A percentile compares a stretch with the other conserved stretches of the same genome.
These are phyloP conservation scores for Saccharomyces hybrid DNA, from an alignment of 1,139 yeast genomes.

Conservation along the genomic window DNA sequence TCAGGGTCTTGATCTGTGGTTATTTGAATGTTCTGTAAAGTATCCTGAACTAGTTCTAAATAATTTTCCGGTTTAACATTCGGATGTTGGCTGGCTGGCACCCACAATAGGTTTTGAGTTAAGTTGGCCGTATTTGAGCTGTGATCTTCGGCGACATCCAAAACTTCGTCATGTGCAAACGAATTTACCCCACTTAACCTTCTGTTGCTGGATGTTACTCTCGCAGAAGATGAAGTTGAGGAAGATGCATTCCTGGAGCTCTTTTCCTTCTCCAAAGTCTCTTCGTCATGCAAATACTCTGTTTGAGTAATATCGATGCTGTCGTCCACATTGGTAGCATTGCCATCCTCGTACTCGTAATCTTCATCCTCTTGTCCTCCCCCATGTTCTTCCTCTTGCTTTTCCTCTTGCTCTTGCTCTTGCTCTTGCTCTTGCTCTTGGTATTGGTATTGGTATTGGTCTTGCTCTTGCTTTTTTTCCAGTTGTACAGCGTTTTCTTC, in stretches of 20 bases:
- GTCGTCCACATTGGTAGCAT: constrained; percentile 7
- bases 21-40: constrained; percentile 56
- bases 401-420: neutral
- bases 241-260: neutral
- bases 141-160: neutral
- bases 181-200: constrained; percentile 19
- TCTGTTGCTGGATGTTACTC: constrained; percentile 8
- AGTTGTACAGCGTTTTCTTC: neutral
- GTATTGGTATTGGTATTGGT: too few species aligned
- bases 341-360: constrained; percentile 4
- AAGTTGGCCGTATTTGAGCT: neutral
- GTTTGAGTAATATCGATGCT: constrained; percentile 21
- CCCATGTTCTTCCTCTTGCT: neutral
- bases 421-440: neutral
- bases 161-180: constrained; percentile 1
- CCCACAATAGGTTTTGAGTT: constrained; percentile 59
- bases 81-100: constrained; percentile 90
- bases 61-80: constrained; percentile 89
- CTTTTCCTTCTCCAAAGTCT: constrained; percentile 3
- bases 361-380: neutral
- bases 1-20: constrained; percentile 1
- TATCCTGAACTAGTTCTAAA: constrained; percentile 69
- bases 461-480: neutral
- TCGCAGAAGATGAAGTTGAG: neutral
- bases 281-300: constrained; percentile 18